A percentile compares a stretch with the other conserved stretches of the same genome.
Evolutionary conservation across 202 grass and related monocot genomes (phyloP).

Genomic region (Bolboschoenoplectus hybrid): DNA sequence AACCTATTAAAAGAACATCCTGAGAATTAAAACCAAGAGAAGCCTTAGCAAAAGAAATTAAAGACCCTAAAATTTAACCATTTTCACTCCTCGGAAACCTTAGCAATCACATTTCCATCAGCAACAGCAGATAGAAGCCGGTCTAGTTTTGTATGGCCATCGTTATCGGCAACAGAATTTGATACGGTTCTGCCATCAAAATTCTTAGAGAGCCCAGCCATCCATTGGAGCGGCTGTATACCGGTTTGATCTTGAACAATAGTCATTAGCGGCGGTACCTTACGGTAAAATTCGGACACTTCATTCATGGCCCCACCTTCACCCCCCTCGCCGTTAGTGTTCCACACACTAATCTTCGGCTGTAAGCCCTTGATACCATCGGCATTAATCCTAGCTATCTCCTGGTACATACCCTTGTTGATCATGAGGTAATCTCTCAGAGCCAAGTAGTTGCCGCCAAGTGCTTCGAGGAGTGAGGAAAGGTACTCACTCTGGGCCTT

Average conservation of each 20-base stretch:
- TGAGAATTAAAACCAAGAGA: not conserved
- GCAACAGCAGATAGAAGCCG: conserved; percentile 37
- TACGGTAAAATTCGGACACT: conserved; percentile 67
- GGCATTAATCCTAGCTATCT: conserved; percentile 62
- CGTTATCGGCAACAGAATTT: conserved; percentile 58
- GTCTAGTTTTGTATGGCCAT: no score
- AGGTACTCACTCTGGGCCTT: conserved; percentile 50
- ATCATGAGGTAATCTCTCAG: conserved; percentile 59
- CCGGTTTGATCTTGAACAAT: conserved; percentile 85
- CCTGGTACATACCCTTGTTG: conserved; percentile 46
- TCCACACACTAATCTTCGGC: conserved; percentile 66
- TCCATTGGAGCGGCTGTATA: conserved; percentile 75
- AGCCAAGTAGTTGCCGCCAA: conserved; percentile 48
- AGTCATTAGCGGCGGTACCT: conserved; percentile 64
- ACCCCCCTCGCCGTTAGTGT: conserved; percentile 9
- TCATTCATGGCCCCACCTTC: conserved; percentile 62
- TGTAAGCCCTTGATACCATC: conserved; percentile 44
- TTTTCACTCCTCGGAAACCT: conserved; percentile 24
- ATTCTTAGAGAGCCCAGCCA: conserved; percentile 47
- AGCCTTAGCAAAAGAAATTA: not conserved
- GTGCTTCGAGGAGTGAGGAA: conserved; percentile 40
- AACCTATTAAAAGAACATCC: not conserved
- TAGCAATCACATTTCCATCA: conserved; percentile 56
- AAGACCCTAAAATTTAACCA: not conserved
- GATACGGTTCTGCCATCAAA: conserved; percentile 53